These are phyloP conservation scores for Silene conica DNA, from an alignment of 148 eudicot species.

Conservation along the genomic window DNA sequence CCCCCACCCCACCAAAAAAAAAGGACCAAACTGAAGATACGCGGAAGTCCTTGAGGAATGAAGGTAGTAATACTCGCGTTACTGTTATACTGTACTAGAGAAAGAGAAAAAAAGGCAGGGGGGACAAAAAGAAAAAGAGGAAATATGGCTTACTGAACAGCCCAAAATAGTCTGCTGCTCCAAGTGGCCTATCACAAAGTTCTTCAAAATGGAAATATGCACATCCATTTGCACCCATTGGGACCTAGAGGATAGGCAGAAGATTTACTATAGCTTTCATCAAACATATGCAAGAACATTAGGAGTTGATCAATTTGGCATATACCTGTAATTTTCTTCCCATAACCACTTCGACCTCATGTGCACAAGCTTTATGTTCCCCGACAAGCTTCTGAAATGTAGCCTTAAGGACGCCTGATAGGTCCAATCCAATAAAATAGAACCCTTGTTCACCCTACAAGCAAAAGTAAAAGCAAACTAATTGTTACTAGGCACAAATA, in stretches of 20 bases:
- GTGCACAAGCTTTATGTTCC: constrained; percentile 41
- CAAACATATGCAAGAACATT: not conserved
- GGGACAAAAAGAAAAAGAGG: not conserved
- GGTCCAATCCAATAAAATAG: constrained; percentile 57
- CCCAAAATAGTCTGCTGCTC: constrained; percentile 94
- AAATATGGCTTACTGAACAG: constrained; percentile 61
- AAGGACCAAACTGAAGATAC: too few relatives aligned
- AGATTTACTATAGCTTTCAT: not conserved
- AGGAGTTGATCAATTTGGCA: constrained; percentile 7
- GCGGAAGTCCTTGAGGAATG: too few relatives aligned
- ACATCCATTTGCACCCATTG: constrained; percentile 82
- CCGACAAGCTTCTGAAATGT: constrained; percentile 62
- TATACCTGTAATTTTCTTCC: constrained; percentile 78
- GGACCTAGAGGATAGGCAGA: constrained; percentile 41
- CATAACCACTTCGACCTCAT: constrained; percentile 92
- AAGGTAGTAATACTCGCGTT: too few relatives aligned
- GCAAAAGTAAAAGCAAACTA: constrained; percentile 10
- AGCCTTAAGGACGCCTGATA: constrained; percentile 49
- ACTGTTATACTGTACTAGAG: not conserved
- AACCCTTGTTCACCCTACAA: constrained; percentile 76
- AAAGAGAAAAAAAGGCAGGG: not conserved
- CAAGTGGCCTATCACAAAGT: constrained; percentile 88
- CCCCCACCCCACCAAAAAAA: too few relatives aligned
- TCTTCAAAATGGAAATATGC: constrained; percentile 86
- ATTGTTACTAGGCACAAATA: not conserved